Conservation (phyloP, 148 eudicot genomes). For the Rhododendron ferrugineum region DNA sequence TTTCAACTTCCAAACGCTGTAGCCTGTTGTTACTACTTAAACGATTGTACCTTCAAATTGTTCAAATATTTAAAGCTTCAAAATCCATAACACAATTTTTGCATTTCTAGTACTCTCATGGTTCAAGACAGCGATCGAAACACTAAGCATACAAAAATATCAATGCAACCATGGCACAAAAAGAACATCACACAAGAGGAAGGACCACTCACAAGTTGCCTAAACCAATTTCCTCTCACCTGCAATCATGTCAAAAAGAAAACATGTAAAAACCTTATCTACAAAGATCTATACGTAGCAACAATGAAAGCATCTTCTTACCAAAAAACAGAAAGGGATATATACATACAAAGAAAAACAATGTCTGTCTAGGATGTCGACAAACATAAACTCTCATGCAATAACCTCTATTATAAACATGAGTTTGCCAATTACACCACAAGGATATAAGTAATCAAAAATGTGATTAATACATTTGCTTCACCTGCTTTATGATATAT, state of each 20-base stretch:
- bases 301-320: not conserved
- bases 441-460: not conserved
- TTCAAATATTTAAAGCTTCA: not conserved
- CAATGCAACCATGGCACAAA: not conserved
- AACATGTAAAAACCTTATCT: slow-evolving; percentile 1
- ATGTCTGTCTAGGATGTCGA: not conserved
- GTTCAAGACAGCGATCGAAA: not conserved
- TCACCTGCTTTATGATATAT: not conserved
- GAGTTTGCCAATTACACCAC: not conserved
- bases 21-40: not conserved
- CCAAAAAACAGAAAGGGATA: not conserved
- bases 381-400: not conserved
- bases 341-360: not conserved
- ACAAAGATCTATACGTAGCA: not conserved
- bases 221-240: slow-evolving; percentile 49
- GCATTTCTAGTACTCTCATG: not conserved
- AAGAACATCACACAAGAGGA: slow-evolving; percentile 1
- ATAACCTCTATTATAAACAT: not conserved
- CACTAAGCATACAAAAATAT: not conserved
- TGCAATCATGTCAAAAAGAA: slow-evolving; percentile 23
- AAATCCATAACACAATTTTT: not conserved
- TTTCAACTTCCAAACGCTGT: not conserved
- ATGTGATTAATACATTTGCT: not conserved
- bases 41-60: not conserved
- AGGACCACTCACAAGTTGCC: slow-evolving; percentile 37